Percentiles rank a stretch among this genome's conserved stretches.
Conservation (phyloP, 768 basidiomycete genomes). For the Leccinum aurantiacum region DNA sequence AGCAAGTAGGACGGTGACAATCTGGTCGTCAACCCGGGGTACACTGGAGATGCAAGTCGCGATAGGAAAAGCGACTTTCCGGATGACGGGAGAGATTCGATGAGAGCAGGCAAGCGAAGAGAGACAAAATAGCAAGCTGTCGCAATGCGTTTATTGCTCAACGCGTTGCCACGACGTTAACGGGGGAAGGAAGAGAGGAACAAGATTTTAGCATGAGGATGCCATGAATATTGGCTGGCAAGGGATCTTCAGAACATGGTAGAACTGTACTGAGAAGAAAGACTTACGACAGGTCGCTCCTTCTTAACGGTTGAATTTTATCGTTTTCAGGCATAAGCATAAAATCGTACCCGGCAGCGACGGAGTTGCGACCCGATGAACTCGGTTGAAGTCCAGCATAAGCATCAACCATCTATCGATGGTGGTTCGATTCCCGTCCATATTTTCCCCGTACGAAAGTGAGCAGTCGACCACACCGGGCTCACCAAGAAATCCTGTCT, state of each 20-base stretch:
- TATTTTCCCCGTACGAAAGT: conserved; percentile 50
- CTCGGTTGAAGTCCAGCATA: conserved; percentile 60
- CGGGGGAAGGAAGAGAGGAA: conserved; percentile 20
- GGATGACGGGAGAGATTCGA: conserved; percentile 86
- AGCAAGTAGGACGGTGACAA: conserved; percentile 86
- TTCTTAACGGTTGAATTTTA: conserved; percentile 35
- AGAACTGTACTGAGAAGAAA: conserved; percentile 2
- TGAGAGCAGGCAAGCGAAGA: conserved; percentile 70
- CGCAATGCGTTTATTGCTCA: conserved; percentile 60
- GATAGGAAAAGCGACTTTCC: conserved; percentile 83
- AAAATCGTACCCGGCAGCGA: conserved; percentile 49
- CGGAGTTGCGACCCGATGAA: conserved; percentile 47
- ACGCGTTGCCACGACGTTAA: conserved; percentile 59
- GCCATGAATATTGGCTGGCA: conserved; percentile 63
- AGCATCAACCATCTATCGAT: conserved; percentile 86
- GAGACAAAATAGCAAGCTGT: conserved; percentile 60
- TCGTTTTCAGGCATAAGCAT: conserved; percentile 37
- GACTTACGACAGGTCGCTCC: conserved; percentile 55
- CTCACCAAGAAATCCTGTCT: conserved; percentile 60
- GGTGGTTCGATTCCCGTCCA: conserved; percentile 36
- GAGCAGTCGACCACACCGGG: conserved; percentile 59
- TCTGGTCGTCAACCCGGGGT: conserved; percentile 63
- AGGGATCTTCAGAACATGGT: conserved; percentile 13
- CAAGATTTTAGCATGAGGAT: conserved; percentile 59
- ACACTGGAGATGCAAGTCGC: conserved; percentile 67